phyloP scores from a whole-genome alignment of 108 stramenopile genomes.

The Ochromonas danica region DNA sequence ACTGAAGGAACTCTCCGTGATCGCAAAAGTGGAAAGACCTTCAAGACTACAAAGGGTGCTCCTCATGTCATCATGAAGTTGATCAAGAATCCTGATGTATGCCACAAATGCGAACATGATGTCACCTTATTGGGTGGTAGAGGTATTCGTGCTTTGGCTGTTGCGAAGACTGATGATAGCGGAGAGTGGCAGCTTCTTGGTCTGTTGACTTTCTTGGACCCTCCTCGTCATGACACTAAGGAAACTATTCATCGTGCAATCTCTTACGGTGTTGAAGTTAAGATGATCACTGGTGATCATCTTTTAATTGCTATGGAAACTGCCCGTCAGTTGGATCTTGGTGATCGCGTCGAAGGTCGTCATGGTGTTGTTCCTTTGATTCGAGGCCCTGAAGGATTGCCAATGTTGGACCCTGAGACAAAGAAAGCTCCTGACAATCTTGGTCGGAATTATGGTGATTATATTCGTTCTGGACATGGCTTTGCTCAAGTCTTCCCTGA shows the following conservation, averaged over 20 bases:
- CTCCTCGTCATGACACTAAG: slow-evolving; percentile 73
- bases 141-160: slow-evolving; percentile 68
- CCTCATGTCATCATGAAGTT: slow-evolving; percentile 66
- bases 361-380: slow-evolving; percentile 35
- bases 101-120: slow-evolving; percentile 7
- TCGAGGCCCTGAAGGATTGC: slow-evolving; percentile 48
- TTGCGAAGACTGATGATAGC: slow-evolving; percentile 57
- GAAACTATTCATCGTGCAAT: slow-evolving; percentile 61
- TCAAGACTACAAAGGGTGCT: slow-evolving; percentile 72
- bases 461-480: slow-evolving; percentile 39
- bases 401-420: slow-evolving; percentile 30
- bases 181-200: slow-evolving; percentile 67
- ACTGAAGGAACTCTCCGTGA: slow-evolving; percentile 65
- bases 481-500: slow-evolving; percentile 63
- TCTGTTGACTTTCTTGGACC: slow-evolving; percentile 73
- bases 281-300: slow-evolving; percentile 85
- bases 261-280: slow-evolving; percentile 66
- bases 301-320: slow-evolving; percentile 69
- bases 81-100: slow-evolving; percentile 27
- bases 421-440: slow-evolving; percentile 30
- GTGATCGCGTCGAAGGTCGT: slow-evolving; percentile 40
- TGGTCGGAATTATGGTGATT: slow-evolving; percentile 10
- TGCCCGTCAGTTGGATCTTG: slow-evolving; percentile 62
- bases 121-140: slow-evolving; percentile 62
- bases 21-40: slow-evolving; percentile 39